Base-by-base conservation (phyloP, 1,139 yeast genomes). In the Pichia sp. region DNA sequence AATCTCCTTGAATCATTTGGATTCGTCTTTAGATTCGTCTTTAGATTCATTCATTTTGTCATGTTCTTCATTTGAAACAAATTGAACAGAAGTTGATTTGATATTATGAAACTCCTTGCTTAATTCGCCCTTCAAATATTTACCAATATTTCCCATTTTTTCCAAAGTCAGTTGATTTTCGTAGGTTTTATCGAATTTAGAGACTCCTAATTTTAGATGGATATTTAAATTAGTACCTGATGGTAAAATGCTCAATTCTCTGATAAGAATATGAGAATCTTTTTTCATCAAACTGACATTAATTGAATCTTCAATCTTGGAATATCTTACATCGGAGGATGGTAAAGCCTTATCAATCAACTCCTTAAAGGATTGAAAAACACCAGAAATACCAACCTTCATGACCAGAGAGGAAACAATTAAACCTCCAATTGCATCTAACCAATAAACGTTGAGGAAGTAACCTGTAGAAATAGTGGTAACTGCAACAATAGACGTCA, bases 361-460 rank as follows among this genome's bases (percentile, higher is more conserved):
- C 60, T 92, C 97, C 49, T 73, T 70, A 56, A 83, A 73, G 0
- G 97, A 79, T 34, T 74, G 72, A 50, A 71, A 70, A 56, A 85
- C 77, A 35, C 95, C 87, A 8, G 75, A 75, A 66, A 79, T 75
- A 28, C 97, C 97, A 4, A 97, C 97, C 52, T 75, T 80, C 50
- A 88, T 78, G 50, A 92, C 84, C 53, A 92, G 70, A 3, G 73
- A 71, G 0, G 97, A 86, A 6, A 92, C 97, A 6, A 87, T 61
- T 31, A 90, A 64, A 0, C 97, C 98, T 48, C 97, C 98, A 44
- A 87, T 73, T 3, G 97, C 81, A 61, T 92, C 98, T 45, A 92
- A 68, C 83, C 97, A 87, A 37, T 79, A 80, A 39, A 87, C 73
- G 51, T 81, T 76, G 51, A 87, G 75, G 50, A 86, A 67, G 52